phyloP scores from a whole-genome alignment of 2,329 filamentous ascomycete species.

The Phialocephala subalpina region DNA sequence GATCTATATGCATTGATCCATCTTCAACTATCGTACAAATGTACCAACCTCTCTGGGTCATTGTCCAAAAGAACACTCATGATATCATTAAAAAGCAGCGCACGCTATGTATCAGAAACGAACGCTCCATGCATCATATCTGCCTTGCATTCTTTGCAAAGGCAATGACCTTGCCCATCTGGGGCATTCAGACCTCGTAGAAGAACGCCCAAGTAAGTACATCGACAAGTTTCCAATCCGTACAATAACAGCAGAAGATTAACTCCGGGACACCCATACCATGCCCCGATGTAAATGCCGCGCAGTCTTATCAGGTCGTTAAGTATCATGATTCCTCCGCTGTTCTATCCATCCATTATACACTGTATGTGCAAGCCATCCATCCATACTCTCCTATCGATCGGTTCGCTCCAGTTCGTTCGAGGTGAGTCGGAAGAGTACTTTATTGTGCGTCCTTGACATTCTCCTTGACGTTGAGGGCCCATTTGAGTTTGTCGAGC shows the following conservation, averaged over 20 bases:
- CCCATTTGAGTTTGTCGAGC: constrained; percentile 77
- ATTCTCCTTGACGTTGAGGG: constrained; percentile 71
- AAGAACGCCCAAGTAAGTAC: neutral
- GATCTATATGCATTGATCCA: neutral
- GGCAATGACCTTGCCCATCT: no score
- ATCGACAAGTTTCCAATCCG: neutral
- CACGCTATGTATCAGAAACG: neutral
- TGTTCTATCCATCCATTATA: constrained; percentile 1
- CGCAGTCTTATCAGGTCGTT: constrained; percentile 4
- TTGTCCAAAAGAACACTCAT: neutral
- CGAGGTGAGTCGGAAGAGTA: neutral
- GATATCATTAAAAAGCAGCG: neutral
- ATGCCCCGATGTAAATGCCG: neutral
- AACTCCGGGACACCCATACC: neutral
- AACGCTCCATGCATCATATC: neutral
- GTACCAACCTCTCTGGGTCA: no score
- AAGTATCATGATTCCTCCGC: constrained; percentile 3
- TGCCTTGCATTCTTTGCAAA: no score
- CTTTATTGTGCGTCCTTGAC: constrained; percentile 62
- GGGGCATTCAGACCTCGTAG: no score
- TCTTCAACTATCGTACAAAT: neutral
- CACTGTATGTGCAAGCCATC: constrained; percentile 1
- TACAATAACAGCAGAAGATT: neutral
- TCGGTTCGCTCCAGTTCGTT: no score
- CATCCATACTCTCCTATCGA: neutral